Base-by-base conservation (phyloP, 2,329 filamentous ascomycete species). In the Cylindrodendrum hubeiense region DNA sequence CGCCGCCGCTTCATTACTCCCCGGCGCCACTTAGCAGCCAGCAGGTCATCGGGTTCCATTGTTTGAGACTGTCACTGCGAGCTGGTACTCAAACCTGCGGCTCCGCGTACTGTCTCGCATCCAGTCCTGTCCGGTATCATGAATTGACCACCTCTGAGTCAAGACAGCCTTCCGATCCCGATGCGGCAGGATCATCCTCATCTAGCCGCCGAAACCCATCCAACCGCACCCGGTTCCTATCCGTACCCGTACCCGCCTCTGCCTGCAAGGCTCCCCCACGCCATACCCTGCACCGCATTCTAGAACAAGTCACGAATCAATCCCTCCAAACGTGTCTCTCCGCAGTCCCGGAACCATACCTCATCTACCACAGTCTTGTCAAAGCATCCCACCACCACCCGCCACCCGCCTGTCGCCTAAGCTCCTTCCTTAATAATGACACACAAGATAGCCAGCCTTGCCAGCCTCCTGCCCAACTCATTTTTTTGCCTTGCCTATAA, bases 271-370 rank as follows among this genome's bases (percentile, higher is more conserved):
- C 33, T 46, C 44, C 54, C 46, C 54, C 52, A 30, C 54, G 44
- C 49, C 43, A 26, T 30, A 34, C 47, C 41, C 47, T 44, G 53
- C 57, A 37, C 51, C 39, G 26, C 64, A 56, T 69, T 72, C 64
- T 68, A 66, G 66, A 72, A 71, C 56, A 65, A 51, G 58, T 58
- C 22, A 22, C 58, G 39, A 60, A 53, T 67, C 63, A 57, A 33
- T 39, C 24, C 33, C 19, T 22, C 13, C 49, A 43, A n/a, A 13
- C 15, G 24, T 22, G n/a, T 34, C n/a, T 41, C 43, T 47, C 44
- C 10, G 21, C n/a, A 28, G 28, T 62, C 37, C 41, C n/a, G 28
- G 41, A 47, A 60, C 15, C 46, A 19, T 30, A 13, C 56, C 52
- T 59, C 46, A 44, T 60, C 39, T 37, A 53, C 53, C 30, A 61